Percentiles rank a stretch among this genome's conserved stretches.
Evolutionary conservation across 345 rosid genomes (phyloP).

Genomic region (Limnanthes douglasii): DNA sequence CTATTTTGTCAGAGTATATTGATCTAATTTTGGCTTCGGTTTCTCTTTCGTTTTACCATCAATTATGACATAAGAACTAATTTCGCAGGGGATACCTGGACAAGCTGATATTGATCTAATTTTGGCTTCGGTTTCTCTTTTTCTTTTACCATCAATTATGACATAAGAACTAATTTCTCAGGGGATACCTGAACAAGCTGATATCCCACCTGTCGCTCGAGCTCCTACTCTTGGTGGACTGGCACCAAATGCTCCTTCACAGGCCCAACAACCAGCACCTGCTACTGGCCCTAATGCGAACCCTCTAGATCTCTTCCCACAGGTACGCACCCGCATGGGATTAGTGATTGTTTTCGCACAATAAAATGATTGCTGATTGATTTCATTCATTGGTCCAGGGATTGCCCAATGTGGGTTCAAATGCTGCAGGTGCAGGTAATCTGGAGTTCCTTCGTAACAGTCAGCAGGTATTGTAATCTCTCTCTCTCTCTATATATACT

Average conservation of each 20-base stretch:
- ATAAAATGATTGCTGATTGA: background rate
- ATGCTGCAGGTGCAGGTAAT: slow-evolving; percentile 60
- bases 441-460: slow-evolving; percentile 91
- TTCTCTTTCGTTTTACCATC: slow-evolving; percentile 1
- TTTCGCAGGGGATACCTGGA: slow-evolving; percentile 19
- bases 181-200: slow-evolving; percentile 24
- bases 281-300: slow-evolving; percentile 20
- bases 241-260: slow-evolving; percentile 13
- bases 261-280: slow-evolving; percentile 13
- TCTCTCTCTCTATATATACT: background rate
- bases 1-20: too few relatives aligned
- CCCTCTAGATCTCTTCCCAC: slow-evolving; percentile 19
- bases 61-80: too few relatives aligned
- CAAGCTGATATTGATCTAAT: too few relatives aligned
- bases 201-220: slow-evolving; percentile 14
- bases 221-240: slow-evolving; percentile 15
- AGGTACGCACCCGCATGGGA: slow-evolving; percentile 4
- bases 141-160: background rate
- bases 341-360: slow-evolving; percentile 1
- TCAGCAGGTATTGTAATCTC: slow-evolving; percentile 45
- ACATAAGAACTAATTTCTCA: too few relatives aligned
- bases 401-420: slow-evolving; percentile 66
- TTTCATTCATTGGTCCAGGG: slow-evolving; percentile 29
- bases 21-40: too few relatives aligned
- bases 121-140: too few relatives aligned